Conservation (phyloP, 2,329 filamentous ascomycete species). For the Magnaporthales sp. region DNA sequence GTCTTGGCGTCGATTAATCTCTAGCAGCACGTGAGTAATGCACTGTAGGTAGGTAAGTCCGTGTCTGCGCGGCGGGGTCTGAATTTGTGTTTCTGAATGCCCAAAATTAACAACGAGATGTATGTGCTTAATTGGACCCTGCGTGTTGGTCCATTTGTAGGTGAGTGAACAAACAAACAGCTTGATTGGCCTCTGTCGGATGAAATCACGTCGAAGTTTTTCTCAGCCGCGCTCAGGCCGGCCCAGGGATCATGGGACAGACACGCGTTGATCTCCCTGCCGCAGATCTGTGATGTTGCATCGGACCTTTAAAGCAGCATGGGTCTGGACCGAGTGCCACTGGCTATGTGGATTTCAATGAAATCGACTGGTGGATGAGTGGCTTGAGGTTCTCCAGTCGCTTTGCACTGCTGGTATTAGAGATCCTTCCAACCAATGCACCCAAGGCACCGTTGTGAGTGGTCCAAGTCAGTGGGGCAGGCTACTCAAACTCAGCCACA, state of each 20-base stretch:
- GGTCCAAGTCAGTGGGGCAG: neutral
- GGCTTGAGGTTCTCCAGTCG: neutral
- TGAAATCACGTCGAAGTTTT: conserved; percentile 4
- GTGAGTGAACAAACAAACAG: neutral
- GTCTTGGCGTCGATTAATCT: neutral
- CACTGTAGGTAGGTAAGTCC: neutral
- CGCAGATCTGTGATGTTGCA: neutral
- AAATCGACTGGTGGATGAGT: neutral
- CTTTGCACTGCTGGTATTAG: neutral
- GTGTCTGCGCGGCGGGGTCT: neutral
- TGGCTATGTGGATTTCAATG: neutral
- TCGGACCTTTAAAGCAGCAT: neutral
- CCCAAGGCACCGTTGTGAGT: neutral
- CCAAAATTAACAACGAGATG: neutral
- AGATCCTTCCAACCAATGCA: neutral
- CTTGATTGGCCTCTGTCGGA: neutral
- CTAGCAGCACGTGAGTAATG: neutral
- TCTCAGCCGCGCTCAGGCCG: conserved; percentile 1
- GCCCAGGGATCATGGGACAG: conserved; percentile 1
- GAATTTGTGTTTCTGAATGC: neutral
- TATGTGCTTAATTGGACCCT: neutral
- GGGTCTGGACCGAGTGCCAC: neutral
- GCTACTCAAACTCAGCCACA: neutral
- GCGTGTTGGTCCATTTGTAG: neutral
- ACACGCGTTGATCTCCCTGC: neutral